These are phyloP conservation scores for Asterochloris sp. DNA, from an alignment of 139 green algal genomes.

Conservation along the genomic window DNA sequence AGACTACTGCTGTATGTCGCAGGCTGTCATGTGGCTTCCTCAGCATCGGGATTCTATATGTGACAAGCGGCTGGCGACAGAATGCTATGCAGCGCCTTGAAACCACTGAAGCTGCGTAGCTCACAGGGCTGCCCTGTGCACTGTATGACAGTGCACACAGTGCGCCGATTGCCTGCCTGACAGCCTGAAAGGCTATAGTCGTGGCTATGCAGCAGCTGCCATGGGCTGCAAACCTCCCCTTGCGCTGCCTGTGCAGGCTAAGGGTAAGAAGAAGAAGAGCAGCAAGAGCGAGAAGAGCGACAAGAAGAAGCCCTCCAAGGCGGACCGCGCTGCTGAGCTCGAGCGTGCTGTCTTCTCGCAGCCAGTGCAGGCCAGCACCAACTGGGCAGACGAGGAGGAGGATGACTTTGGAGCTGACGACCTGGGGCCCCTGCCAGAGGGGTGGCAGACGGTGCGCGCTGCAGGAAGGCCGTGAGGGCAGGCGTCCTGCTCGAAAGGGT, in stretches of 20 bases:
- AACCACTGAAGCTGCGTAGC: no score
- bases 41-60: not conserved
- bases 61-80: not conserved
- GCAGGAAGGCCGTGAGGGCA: not conserved
- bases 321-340: conserved; percentile 23
- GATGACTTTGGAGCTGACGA: conserved; percentile 24
- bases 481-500: not conserved
- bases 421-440: conserved; percentile 13
- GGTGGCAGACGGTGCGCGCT: conserved; percentile 5
- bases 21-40: not conserved
- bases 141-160: not conserved
- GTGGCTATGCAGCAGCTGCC: not conserved
- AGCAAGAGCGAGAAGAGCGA: conserved; percentile 16
- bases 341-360: conserved; percentile 18
- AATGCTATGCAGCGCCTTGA: not conserved
- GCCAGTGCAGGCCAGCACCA: conserved; percentile 3
- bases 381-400: conserved; percentile 32
- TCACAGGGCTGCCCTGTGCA: not conserved
- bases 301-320: conserved; percentile 23
- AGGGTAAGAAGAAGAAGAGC: conserved; percentile 22
- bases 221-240: no score
- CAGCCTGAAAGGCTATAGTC: not conserved
- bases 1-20: not conserved
- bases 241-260: not conserved
- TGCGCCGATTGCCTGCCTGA: not conserved